A percentile compares a stretch with the other conserved stretches of the same genome.
phyloP scores from a whole-genome alignment of 2,329 filamentous ascomycete genomes.

The Botrytis pseudocinerea region DNA sequence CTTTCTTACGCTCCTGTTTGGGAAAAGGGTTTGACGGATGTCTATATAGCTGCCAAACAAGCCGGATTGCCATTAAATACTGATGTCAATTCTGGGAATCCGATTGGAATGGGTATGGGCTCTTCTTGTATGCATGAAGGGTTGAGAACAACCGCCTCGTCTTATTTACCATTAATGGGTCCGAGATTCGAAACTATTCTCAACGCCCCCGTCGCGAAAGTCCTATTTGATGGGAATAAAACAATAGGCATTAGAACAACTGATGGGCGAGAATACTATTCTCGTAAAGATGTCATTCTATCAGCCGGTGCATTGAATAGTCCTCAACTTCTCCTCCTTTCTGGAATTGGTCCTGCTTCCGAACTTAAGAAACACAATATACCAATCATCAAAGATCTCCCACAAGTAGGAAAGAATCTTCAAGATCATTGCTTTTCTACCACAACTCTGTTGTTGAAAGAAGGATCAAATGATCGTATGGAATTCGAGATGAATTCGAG shows the following conservation, averaged over 20 bases:
- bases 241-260: constrained; percentile 46
- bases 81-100: constrained; percentile 60
- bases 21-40: constrained; percentile 50
- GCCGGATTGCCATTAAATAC: constrained; percentile 52
- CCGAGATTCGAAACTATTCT: constrained; percentile 56
- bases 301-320: constrained; percentile 50
- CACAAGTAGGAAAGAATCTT: constrained; percentile 65
- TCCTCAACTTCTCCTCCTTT: constrained; percentile 51
- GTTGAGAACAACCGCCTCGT: constrained; percentile 51
- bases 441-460: constrained; percentile 43
- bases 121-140: constrained; percentile 53
- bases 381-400: constrained; percentile 55
- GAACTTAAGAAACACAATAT: constrained; percentile 50
- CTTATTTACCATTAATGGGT: constrained; percentile 48
- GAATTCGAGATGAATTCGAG: constrained; percentile 48
- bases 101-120: constrained; percentile 54
- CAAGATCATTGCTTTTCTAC: constrained; percentile 47
- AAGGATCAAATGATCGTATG: constrained; percentile 15
- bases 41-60: constrained; percentile 51
- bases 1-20: constrained; percentile 51
- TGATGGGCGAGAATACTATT: constrained; percentile 42
- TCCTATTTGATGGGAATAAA: constrained; percentile 35
- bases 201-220: constrained; percentile 49
- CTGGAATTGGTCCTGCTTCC: constrained; percentile 46
- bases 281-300: constrained; percentile 48